Evolutionary conservation across 345 rosid species (phyloP).

Genomic region (Ailanthus altissimus): DNA sequence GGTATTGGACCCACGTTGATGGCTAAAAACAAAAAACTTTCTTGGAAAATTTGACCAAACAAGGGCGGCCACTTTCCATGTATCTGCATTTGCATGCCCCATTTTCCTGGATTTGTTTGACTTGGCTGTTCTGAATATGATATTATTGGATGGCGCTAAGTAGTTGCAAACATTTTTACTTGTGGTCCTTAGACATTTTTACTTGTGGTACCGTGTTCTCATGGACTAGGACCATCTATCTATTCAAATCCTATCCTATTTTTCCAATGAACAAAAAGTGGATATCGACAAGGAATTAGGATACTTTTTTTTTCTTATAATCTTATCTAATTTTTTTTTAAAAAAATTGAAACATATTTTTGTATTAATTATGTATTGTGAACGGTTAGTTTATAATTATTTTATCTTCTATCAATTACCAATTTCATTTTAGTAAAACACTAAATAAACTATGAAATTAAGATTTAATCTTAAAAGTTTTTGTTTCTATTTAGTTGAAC

Average conservation of each 20-base stretch:
- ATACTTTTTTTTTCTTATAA: too few relatives aligned
- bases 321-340: too few relatives aligned
- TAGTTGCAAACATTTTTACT: not conserved
- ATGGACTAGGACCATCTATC: slow-evolving; percentile 1
- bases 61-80: not conserved
- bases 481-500: too few relatives aligned
- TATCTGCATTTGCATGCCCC: not conserved
- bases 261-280: not conserved
- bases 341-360: too few relatives aligned
- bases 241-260: not conserved
- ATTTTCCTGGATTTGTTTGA: not conserved
- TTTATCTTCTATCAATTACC: too few relatives aligned
- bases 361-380: too few relatives aligned
- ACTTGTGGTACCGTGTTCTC: not conserved
- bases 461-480: too few relatives aligned
- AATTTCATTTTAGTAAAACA: too few relatives aligned
- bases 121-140: not conserved
- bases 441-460: too few relatives aligned
- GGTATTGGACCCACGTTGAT: slow-evolving; percentile 16
- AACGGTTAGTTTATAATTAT: too few relatives aligned
- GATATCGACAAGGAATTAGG: too few relatives aligned
- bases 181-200: not conserved
- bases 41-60: not conserved
- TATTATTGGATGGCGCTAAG: slow-evolving; percentile 15
- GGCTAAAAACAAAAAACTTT: not conserved